These are phyloP conservation scores for Athelia psychrophila DNA, from an alignment of 1,284 basidiomycete genomes.

Conservation along the genomic window DNA sequence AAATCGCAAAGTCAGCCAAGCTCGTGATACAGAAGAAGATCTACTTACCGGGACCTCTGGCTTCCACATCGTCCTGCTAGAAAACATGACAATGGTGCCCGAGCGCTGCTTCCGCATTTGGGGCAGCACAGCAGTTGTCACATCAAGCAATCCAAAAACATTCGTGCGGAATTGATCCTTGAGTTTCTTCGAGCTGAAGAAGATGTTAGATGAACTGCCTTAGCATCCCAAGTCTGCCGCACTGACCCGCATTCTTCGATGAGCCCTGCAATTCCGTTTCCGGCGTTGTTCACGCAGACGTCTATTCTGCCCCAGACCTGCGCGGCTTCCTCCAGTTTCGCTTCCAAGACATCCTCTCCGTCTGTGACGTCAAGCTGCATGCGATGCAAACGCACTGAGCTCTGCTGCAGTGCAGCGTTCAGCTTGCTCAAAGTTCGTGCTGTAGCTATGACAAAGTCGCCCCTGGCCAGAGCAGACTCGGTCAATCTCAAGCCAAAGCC, in stretches of 20 bases:
- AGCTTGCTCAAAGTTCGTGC: constrained; percentile 35
- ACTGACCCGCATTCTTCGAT: constrained; percentile 46
- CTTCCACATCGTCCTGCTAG: constrained; percentile 33
- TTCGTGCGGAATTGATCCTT: too few relatives aligned
- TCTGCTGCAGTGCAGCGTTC: constrained; percentile 15
- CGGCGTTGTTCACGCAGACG: constrained; percentile 54
- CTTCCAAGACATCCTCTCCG: constrained; percentile 32
- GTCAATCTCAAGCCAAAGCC: constrained; percentile 58
- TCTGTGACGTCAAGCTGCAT: constrained; percentile 43
- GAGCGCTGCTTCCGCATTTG: constrained; percentile 25
- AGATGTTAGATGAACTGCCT: not conserved
- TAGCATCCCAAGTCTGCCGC: constrained; percentile 12
- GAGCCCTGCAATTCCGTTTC: constrained; percentile 32
- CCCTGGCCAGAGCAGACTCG: constrained; percentile 42
- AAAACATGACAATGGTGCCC: constrained; percentile 30
- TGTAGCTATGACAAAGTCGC: constrained; percentile 54
- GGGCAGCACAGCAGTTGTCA: constrained; percentile 28
- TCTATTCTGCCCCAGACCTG: constrained; percentile 47
- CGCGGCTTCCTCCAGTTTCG: constrained; percentile 35
- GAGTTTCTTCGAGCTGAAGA: too few relatives aligned
- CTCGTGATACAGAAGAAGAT: constrained; percentile 1
- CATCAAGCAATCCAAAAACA: constrained; percentile 14
- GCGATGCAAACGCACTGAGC: constrained; percentile 28
- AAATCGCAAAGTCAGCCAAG: too few relatives aligned
- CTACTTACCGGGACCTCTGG: constrained; percentile 42